Percentiles rank a stretch among this genome's conserved stretches.
Evolutionary conservation across 495 filamentous ascomycete genomes (phyloP).

Genomic region (Sporormia fimetaria): DNA sequence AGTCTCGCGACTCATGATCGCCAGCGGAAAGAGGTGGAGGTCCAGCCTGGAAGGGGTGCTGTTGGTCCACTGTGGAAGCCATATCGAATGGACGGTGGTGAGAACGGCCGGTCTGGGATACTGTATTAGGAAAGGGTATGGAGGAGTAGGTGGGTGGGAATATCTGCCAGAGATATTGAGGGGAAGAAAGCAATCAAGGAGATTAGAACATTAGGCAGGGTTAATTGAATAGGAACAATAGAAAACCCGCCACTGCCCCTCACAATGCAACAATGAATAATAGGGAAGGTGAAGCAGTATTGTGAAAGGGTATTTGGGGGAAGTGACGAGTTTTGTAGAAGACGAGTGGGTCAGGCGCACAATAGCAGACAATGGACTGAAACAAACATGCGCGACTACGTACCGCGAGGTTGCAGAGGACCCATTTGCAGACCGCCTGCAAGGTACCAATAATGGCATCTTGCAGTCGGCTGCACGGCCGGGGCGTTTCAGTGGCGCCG

Average conservation of each 20-base stretch:
- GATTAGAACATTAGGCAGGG: constrained; percentile 14
- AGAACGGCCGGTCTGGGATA: constrained; percentile 21
- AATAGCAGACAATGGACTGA: constrained; percentile 9
- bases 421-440: constrained; percentile 19
- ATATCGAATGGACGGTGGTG: constrained; percentile 23
- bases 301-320: constrained; percentile 5
- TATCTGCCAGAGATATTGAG: constrained; percentile 23
- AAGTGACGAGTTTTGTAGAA: constrained; percentile 6
- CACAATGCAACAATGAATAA: constrained; percentile 20
- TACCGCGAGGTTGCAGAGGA: constrained; percentile 26
- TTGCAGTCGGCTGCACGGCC: constrained; percentile 14
- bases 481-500: constrained; percentile 23
- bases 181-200: constrained; percentile 6
- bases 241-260: constrained; percentile 4
- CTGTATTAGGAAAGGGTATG: constrained; percentile 12
- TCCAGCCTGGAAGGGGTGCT: constrained; percentile 35
- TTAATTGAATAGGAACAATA: constrained; percentile 14
- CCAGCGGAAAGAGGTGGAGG: constrained; percentile 45
- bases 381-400: constrained; percentile 24
- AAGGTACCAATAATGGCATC: constrained; percentile 20
- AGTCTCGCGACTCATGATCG: constrained; percentile 45
- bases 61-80: constrained; percentile 37
- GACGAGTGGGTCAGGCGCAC: constrained; percentile 1
- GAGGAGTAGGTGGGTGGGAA: background rate
- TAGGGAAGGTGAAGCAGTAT: background rate